Evolutionary conservation across 2,329 filamentous ascomycete genomes (phyloP), one percentile per base, ranked within the genome.

Genomic region (Clonostachys solani): DNA sequence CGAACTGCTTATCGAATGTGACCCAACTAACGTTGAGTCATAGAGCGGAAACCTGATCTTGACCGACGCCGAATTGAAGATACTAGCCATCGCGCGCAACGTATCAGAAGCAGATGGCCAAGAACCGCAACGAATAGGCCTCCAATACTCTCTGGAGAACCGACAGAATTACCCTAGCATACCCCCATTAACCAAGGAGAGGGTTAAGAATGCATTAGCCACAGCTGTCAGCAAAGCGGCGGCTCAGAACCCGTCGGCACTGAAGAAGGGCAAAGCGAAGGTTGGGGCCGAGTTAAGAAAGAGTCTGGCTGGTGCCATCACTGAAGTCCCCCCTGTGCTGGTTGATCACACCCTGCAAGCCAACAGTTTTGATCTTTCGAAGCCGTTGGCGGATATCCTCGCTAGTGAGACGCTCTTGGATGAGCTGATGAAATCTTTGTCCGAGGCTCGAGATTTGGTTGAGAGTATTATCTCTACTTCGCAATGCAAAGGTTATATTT

Each of bases 11-110:
- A 2, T 5, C 18, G 6, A 18, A 49, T 34, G 44, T 52, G 35
- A 52, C 51, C 48, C 49, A 13, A 45, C 40, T 33, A 46, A 44
- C 13, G 33, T 18, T 37, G 12, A 44, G n/a, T 33, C n/a, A 5
- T 35, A 73, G 65, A 88, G 89, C 45, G 94, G 94, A 42, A 99
- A 99, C 62, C 86, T 99, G 50, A 89, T 99, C 51, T 75, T 99
- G 46, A 96, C 94, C 4, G 91, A 97, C 61, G 79, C 77, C 44
- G 85, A 95, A 19, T 73, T 92, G 45, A 94, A 86, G 52, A 92
- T 97, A 47, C 65, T 97, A 35, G 83, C 87, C 0, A 70, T 99
- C 17, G 73, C 94, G 55, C 83, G 94, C 47, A 85, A 87, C 52
- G 92, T 97, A 2, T 73, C 82, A 5, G 88, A 91, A 56, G 87